Evolutionary conservation across 2,329 filamentous ascomycete species (phyloP).

Genomic region (Tolypocladium album): DNA sequence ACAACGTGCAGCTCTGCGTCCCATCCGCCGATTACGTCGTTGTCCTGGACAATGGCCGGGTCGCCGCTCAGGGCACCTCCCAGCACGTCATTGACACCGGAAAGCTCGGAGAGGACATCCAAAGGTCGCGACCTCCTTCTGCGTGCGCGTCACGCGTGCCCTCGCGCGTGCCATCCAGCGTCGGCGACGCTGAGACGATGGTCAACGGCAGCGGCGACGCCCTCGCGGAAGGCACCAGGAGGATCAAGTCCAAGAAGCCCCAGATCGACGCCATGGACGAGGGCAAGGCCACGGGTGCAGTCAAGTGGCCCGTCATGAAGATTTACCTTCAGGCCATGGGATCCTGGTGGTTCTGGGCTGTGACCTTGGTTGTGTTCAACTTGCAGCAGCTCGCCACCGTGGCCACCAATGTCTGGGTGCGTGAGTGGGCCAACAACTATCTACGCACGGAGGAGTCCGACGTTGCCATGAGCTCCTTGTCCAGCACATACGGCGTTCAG

Average conservation of each 20-base stretch:
- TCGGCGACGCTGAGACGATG: conserved; percentile 54
- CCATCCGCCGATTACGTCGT: conserved; percentile 74
- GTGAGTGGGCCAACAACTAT: conserved; percentile 91
- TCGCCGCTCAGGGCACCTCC: conserved; percentile 66
- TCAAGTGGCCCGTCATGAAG: conserved; percentile 77
- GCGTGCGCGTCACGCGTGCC: conserved; percentile 59
- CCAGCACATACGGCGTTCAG: conserved; percentile 13
- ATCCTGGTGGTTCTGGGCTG: conserved; percentile 89
- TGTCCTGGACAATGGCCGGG: conserved; percentile 75
- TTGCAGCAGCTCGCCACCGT: conserved; percentile 78
- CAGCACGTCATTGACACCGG: conserved; percentile 76
- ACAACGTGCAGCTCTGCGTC: conserved; percentile 83
- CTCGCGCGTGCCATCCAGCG: conserved; percentile 67
- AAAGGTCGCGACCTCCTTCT: conserved; percentile 61
- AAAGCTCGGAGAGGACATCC: conserved; percentile 75
- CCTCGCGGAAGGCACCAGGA: conserved; percentile 32
- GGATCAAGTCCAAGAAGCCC: conserved; percentile 34
- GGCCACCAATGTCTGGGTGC: conserved; percentile 88
- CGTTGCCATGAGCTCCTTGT: conserved; percentile 10
- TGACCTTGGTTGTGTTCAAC: conserved; percentile 64
- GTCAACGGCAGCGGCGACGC: conserved; percentile 37
- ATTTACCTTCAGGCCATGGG: conserved; percentile 89
- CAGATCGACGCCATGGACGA: conserved; percentile 54
- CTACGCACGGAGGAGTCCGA: conserved; percentile 29
- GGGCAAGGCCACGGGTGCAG: conserved; percentile 71